Percentiles rank a stretch among this genome's conserved stretches.
Conservation (phyloP, 257 asterid genomes). For the Forsythia suspensa region DNA sequence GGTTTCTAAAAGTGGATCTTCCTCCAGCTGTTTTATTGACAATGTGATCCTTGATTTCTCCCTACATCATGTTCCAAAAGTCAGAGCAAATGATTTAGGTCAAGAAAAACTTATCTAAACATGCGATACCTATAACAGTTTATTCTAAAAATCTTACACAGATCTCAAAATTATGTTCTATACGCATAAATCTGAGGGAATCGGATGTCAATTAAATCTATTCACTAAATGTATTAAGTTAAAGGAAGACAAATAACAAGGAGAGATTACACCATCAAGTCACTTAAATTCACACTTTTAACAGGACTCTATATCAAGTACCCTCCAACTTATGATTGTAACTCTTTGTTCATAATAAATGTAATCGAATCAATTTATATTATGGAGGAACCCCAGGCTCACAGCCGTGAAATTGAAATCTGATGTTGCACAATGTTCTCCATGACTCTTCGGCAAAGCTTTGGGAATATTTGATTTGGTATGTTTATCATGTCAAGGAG, state of each 20-base stretch:
- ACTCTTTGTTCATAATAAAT: neutral
- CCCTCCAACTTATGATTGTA: neutral
- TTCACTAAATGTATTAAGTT: neutral
- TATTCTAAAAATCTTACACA: neutral
- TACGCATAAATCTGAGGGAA: neutral
- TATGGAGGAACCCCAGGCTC: neutral
- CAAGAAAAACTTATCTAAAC: neutral
- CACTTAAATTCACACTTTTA: neutral
- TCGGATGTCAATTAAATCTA: neutral
- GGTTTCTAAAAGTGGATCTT: slow-evolving; percentile 91
- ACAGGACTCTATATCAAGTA: neutral
- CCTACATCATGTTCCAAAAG: slow-evolving; percentile 39
- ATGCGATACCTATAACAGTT: neutral
- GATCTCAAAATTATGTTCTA: neutral
- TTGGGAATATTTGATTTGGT: neutral
- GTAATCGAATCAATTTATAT: neutral
- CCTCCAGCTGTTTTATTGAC: slow-evolving; percentile 91
- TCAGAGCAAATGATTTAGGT: neutral
- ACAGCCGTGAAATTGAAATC: neutral
- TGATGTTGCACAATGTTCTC: neutral
- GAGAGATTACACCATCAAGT: neutral
- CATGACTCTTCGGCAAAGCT: neutral
- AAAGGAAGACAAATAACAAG: neutral
- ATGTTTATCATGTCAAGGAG: neutral
- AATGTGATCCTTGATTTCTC: slow-evolving; percentile 68